Conservation (phyloP, 2,329 filamentous ascomycete genomes). For the Leptographium flavum region DNA sequence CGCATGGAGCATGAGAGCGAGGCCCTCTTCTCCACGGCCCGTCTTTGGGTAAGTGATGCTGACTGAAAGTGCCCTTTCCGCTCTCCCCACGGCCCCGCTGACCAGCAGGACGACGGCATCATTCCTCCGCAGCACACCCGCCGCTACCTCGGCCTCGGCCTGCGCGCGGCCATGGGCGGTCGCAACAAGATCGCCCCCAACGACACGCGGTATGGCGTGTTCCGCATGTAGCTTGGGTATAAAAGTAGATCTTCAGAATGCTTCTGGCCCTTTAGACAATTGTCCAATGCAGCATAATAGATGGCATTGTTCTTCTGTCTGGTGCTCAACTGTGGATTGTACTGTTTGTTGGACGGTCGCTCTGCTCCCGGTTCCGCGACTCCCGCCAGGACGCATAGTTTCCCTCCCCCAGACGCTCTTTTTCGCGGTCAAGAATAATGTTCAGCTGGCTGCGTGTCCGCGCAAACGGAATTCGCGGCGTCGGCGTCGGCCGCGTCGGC, state of each 20-base stretch:
- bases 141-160: constrained; percentile 55
- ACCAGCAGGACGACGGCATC: constrained; percentile 54
- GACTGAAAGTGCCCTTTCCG: too few relatives aligned
- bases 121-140: constrained; percentile 67
- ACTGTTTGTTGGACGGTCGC: too few relatives aligned
- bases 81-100: neutral
- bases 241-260: too few relatives aligned
- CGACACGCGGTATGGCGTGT: constrained; percentile 63
- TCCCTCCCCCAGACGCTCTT: constrained; percentile 21
- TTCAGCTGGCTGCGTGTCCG: constrained; percentile 47
- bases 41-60: constrained; percentile 69
- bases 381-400: constrained; percentile 7
- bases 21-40: constrained; percentile 72
- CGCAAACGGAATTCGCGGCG: constrained; percentile 33
- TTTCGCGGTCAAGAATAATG: constrained; percentile 40
- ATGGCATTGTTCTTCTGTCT: too few relatives aligned
- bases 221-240: constrained; percentile 55
- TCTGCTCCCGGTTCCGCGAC: neutral
- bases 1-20: constrained; percentile 86
- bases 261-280: too few relatives aligned
- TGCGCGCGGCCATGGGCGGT: constrained; percentile 57
- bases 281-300: too few relatives aligned
- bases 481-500: constrained; percentile 33
- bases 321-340: too few relatives aligned
- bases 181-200: constrained; percentile 45